phyloP scores from a whole-genome alignment of 2,329 filamentous ascomycete genomes.

The Biscogniauxia mediterranea region DNA sequence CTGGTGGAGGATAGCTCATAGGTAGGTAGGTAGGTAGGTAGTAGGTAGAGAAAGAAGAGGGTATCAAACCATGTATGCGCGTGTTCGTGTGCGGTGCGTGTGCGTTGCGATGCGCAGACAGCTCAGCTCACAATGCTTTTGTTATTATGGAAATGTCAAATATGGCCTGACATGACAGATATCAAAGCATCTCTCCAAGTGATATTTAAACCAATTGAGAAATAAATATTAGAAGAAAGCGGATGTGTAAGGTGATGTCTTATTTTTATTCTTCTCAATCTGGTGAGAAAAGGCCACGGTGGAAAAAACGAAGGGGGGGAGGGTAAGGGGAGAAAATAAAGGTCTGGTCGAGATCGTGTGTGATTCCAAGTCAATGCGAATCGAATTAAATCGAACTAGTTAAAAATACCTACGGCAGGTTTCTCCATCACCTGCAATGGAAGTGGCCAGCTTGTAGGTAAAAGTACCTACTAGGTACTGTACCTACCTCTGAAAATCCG shows the following conservation, averaged over 20 bases:
- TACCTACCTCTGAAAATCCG: constrained; percentile 5
- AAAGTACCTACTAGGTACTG: too few species aligned
- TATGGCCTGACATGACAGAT: constrained; percentile 17
- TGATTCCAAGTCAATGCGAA: constrained; percentile 16
- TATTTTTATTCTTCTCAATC: constrained; percentile 4
- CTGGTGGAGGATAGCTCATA: not conserved
- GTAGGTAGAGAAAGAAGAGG: constrained; percentile 2
- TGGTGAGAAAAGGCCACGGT: constrained; percentile 43
- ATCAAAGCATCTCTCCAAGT: not conserved
- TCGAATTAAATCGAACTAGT: constrained; percentile 16
- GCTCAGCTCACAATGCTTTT: too few species aligned
- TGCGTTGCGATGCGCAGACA: too few species aligned
- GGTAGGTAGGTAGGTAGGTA: not conserved
- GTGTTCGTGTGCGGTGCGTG: too few species aligned
- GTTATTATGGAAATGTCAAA: constrained; percentile 5
- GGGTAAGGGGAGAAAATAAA: not conserved
- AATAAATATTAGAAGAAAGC: constrained; percentile 1
- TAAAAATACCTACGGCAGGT: not conserved
- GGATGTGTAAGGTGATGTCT: not conserved
- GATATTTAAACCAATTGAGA: not conserved
- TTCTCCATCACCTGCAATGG: constrained; percentile 11
- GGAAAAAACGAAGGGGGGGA: constrained; percentile 28
- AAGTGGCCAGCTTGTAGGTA: constrained; percentile 1
- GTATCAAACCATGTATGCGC: constrained; percentile 16
- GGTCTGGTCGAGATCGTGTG: not conserved